These are phyloP conservation scores for Mucor racemosus DNA, from an alignment of 371 early-diverging fungal genomes.

Conservation along the genomic window DNA sequence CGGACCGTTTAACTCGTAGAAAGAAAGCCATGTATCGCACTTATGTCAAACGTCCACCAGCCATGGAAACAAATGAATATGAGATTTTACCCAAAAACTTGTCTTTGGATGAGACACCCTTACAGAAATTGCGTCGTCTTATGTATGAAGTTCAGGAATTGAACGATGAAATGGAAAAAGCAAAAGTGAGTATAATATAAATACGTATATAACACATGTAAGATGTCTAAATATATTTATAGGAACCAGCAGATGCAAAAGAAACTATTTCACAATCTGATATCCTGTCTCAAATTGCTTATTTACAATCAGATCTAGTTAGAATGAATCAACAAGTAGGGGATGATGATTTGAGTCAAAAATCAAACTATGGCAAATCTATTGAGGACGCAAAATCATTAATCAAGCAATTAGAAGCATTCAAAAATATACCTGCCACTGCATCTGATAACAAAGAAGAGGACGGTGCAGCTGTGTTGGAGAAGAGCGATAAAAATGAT, in stretches of 20 bases:
- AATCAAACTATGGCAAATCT: conserved; percentile 37
- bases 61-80: conserved; percentile 65
- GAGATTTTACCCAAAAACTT: conserved; percentile 65
- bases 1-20: conserved; percentile 64
- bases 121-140: conserved; percentile 79
- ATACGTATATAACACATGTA: not conserved
- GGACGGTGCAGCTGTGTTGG: conserved; percentile 30
- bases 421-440: conserved; percentile 41
- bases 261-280: conserved; percentile 54
- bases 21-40: conserved; percentile 73
- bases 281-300: conserved; percentile 68
- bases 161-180: conserved; percentile 68
- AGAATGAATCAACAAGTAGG: conserved; percentile 58
- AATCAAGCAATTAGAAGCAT: conserved; percentile 69
- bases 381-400: conserved; percentile 64
- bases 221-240: not conserved
- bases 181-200: conserved; percentile 39
- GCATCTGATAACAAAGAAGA: conserved; percentile 21
- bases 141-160: conserved; percentile 85
- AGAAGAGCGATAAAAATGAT: conserved; percentile 40
- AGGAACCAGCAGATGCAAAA: conserved; percentile 32
- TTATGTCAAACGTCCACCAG: conserved; percentile 60
- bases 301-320: conserved; percentile 70
- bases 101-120: conserved; percentile 69
- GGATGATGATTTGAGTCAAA: conserved; percentile 28